phyloP scores from a whole-genome alignment of 1,284 basidiomycete species.

The Irpex sp. region DNA sequence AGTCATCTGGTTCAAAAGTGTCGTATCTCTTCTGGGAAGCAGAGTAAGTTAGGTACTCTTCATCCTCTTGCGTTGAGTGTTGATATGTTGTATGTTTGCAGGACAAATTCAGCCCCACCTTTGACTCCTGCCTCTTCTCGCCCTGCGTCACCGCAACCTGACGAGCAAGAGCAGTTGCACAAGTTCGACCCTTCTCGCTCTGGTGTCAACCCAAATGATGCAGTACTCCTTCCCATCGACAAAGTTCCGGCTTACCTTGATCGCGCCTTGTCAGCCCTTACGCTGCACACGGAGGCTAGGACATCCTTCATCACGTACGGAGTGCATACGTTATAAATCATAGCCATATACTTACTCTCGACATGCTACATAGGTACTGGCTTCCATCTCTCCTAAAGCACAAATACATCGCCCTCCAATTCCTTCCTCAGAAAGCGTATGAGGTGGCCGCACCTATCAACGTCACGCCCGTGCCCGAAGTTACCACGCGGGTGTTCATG shows the following conservation, averaged over 20 bases:
- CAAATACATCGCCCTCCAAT: conserved; percentile 37
- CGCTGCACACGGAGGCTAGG: neutral
- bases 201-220: neutral
- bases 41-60: neutral
- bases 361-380: conserved; percentile 23
- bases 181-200: neutral
- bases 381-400: conserved; percentile 36
- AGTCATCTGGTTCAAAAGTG: neutral
- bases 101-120: neutral
- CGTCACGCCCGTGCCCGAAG: conserved; percentile 34
- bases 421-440: conserved; percentile 37
- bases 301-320: neutral
- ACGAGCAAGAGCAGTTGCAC: neutral
- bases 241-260: neutral
- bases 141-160: neutral
- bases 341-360: neutral
- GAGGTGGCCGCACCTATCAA: conserved; percentile 32
- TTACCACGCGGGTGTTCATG: conserved; percentile 42
- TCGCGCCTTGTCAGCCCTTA: neutral
- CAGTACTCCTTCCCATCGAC: neutral
- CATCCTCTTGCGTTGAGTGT: neutral
- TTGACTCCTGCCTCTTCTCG: neutral
- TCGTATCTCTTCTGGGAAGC: neutral
- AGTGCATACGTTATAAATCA: neutral
- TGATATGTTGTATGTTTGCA: neutral